A percentile compares a stretch with the other conserved stretches of the same genome.
These are phyloP conservation scores for Wickerhamiella musiphila DNA, from an alignment of 805 yeast species.

Conservation along the genomic window DNA sequence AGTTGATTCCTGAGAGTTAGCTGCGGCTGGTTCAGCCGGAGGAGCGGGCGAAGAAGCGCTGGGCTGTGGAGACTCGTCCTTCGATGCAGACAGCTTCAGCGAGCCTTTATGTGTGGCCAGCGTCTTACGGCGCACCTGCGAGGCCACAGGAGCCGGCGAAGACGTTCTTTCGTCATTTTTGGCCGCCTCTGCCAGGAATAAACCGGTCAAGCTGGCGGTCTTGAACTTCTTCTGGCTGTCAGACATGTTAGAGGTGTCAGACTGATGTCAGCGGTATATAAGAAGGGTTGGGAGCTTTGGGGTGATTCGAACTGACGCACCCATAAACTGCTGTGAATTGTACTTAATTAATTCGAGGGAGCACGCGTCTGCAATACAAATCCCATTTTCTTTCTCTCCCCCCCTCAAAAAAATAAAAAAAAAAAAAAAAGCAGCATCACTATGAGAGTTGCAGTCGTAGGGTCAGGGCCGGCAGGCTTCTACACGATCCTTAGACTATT, in stretches of 20 bases:
- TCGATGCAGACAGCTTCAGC: slow-evolving; percentile 16
- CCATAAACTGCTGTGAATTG: too few relatives aligned
- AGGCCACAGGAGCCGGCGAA: slow-evolving; percentile 4
- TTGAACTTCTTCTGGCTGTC: slow-evolving; percentile 18
- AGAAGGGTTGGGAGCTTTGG: too few relatives aligned
- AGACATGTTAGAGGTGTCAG: background rate
- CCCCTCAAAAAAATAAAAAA: too few relatives aligned
- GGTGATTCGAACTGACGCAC: too few relatives aligned
- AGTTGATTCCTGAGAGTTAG: too few relatives aligned
- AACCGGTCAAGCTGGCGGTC: slow-evolving; percentile 22
- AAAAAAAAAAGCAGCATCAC: background rate
- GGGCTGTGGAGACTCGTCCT: slow-evolving; percentile 4
- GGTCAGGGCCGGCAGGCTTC: slow-evolving; percentile 94
- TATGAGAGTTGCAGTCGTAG: slow-evolving; percentile 45
- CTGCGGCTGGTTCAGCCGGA: too few relatives aligned
- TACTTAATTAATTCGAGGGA: too few relatives aligned
- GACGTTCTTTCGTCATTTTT: slow-evolving; percentile 3
- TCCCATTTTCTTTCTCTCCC: too few relatives aligned
- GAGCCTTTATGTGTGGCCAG: slow-evolving; percentile 16
- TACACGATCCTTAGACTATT: slow-evolving; percentile 68
- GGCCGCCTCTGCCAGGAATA: slow-evolving; percentile 14
- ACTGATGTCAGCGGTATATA: too few relatives aligned
- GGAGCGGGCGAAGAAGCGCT: too few relatives aligned
- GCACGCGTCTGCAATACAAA: too few relatives aligned
- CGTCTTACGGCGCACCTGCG: slow-evolving; percentile 4